Percentiles rank a stretch among this genome's conserved stretches.
Evolutionary conservation across 2,329 filamentous ascomycete species (phyloP).

Genomic region (Metarhizium humberi): DNA sequence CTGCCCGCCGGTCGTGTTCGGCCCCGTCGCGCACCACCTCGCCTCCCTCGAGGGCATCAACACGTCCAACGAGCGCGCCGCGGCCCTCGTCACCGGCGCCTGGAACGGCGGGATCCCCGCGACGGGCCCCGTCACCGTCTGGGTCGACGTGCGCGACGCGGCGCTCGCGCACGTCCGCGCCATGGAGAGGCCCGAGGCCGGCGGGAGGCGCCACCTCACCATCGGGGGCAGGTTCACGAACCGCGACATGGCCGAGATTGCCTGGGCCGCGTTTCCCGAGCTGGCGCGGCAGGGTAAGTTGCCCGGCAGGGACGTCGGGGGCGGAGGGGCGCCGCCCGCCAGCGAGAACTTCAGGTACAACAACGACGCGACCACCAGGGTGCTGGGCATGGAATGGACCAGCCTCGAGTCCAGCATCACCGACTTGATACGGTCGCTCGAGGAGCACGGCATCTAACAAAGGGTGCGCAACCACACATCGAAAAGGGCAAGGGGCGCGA

Average conservation of each 20-base stretch:
- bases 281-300: conserved; percentile 29
- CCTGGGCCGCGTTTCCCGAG: conserved; percentile 40
- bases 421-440: conserved; percentile 56
- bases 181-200: conserved; percentile 36
- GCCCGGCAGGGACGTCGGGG: conserved; percentile 32
- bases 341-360: not conserved
- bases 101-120: conserved; percentile 36
- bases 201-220: conserved; percentile 42
- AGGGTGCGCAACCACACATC: not conserved
- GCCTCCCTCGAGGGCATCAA: conserved; percentile 37
- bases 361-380: not conserved
- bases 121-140: conserved; percentile 32
- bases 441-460: conserved; percentile 28
- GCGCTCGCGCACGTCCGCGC: conserved; percentile 44
- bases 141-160: conserved; percentile 48
- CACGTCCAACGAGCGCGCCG: conserved; percentile 44
- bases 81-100: conserved; percentile 37
- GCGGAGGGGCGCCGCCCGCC: conserved; percentile 29
- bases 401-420: conserved; percentile 31
- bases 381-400: conserved; percentile 1
- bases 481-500: not conserved
- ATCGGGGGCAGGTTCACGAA: conserved; percentile 38
- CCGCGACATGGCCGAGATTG: conserved; percentile 31
- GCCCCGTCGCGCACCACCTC: conserved; percentile 41
- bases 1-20: conserved; percentile 46